These are phyloP conservation scores for Phytophthora litchii DNA, from an alignment of 352 stramenopile genomes.

Conservation along the genomic window DNA sequence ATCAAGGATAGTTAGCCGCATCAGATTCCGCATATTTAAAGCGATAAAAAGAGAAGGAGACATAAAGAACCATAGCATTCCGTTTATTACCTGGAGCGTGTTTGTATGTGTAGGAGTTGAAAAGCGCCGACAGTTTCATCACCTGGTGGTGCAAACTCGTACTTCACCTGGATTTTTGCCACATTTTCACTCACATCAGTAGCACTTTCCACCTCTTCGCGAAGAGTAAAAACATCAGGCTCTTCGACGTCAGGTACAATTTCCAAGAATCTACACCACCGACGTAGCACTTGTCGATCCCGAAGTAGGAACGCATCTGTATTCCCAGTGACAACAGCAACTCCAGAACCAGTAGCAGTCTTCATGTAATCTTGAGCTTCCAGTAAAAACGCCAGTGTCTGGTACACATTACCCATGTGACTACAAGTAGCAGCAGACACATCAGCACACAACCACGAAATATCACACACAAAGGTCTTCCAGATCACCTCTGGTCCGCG, in stretches of 20 bases:
- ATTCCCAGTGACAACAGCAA: slow-evolving; percentile 41
- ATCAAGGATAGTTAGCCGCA: slow-evolving; percentile 28
- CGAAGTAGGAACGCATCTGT: slow-evolving; percentile 47
- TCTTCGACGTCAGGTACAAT: slow-evolving; percentile 30
- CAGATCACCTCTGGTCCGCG: slow-evolving; percentile 31
- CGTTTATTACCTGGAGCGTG: slow-evolving; percentile 2
- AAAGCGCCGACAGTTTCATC: slow-evolving; percentile 31
- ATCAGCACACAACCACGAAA: not conserved
- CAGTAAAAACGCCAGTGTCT: slow-evolving; percentile 61
- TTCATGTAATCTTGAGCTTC: slow-evolving; percentile 63
- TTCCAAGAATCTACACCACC: slow-evolving; percentile 63
- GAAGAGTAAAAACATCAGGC: slow-evolving; percentile 38
- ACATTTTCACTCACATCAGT: slow-evolving; percentile 13
- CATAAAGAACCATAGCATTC: not conserved
- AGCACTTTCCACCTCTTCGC: slow-evolving; percentile 33
- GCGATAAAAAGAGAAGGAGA: slow-evolving; percentile 11
- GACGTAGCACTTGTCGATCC: slow-evolving; percentile 40
- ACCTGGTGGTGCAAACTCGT: slow-evolving; percentile 35
- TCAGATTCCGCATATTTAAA: slow-evolving; percentile 25
- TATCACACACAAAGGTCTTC: not conserved
- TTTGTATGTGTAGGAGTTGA: slow-evolving; percentile 42
- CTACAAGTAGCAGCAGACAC: slow-evolving; percentile 19
- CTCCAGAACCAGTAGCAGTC: slow-evolving; percentile 35
- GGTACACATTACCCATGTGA: slow-evolving; percentile 54
- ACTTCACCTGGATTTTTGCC: slow-evolving; percentile 29